A percentile compares a stretch with the other conserved stretches of the same genome.
phyloP scores from a whole-genome alignment of 192 early-diverging fungal species.

The Backusella morwellensis region DNA sequence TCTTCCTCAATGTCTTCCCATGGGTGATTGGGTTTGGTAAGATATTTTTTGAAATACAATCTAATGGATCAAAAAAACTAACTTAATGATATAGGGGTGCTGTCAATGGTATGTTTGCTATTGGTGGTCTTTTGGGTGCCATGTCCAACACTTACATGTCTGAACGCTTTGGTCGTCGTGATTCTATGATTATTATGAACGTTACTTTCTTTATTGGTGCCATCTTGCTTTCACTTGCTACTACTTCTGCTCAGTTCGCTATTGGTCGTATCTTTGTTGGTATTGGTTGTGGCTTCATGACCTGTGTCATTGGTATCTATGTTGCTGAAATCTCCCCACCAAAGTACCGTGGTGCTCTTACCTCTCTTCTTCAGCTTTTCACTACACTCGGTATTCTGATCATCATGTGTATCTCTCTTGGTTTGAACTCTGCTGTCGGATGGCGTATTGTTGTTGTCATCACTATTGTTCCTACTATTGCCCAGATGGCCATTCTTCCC shows the following conservation, averaged over 20 bases:
- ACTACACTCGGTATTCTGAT: conserved; percentile 59
- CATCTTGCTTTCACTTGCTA: conserved; percentile 37
- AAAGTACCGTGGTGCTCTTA: conserved; percentile 43
- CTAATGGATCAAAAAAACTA: background rate
- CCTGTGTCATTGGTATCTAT: conserved; percentile 53
- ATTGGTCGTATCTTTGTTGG: conserved; percentile 52
- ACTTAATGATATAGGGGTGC: conserved; percentile 43
- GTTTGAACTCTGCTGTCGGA: conserved; percentile 34
- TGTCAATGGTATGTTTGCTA: conserved; percentile 55
- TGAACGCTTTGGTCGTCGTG: conserved; percentile 61
- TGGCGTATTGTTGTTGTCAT: conserved; percentile 54
- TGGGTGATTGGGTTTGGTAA: conserved; percentile 46
- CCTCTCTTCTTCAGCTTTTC: conserved; percentile 53
- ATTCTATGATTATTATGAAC: conserved; percentile 53
- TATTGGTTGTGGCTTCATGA: conserved; percentile 56
- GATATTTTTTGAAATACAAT: background rate
- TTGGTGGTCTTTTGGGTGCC: conserved; percentile 69
- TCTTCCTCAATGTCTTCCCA: conserved; percentile 33
- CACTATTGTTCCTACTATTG: conserved; percentile 43
- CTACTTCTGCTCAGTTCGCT: conserved; percentile 30
- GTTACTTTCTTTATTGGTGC: conserved; percentile 47
- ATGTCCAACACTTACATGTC: conserved; percentile 61
- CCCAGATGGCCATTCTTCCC: conserved; percentile 59
- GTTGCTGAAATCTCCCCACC: conserved; percentile 56
- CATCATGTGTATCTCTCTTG: conserved; percentile 43